These are phyloP conservation scores for Pleurotus salmoneostramineus DNA, from an alignment of 768 basidiomycete species.

Conservation along the genomic window DNA sequence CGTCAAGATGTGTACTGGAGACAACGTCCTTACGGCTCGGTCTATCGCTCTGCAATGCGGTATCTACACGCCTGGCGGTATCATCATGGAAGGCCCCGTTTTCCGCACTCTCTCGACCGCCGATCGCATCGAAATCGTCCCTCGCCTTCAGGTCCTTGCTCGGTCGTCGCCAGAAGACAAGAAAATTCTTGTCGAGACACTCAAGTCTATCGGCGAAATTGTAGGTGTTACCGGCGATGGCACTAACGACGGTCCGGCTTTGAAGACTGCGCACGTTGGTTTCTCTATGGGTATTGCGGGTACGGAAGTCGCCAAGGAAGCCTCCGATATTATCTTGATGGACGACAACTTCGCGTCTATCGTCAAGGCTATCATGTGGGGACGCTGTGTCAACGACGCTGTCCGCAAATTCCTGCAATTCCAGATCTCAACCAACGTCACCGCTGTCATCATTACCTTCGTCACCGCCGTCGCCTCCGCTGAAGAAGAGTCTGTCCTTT, in stretches of 20 bases:
- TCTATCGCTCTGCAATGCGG: conserved; percentile 96
- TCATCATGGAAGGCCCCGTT: conserved; percentile 97
- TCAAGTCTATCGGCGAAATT: conserved; percentile 83
- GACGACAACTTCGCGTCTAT: conserved; percentile 96
- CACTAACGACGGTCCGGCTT: conserved; percentile 95
- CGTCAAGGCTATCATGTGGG: conserved; percentile 98
- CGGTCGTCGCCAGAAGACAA: conserved; percentile 98
- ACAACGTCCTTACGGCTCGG: conserved; percentile 93
- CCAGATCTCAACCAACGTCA: conserved; percentile 91
- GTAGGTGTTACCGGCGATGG: conserved; percentile 98
- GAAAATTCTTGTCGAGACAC: conserved; percentile 84
- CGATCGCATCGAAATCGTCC: conserved; percentile 80
- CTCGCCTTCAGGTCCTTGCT: conserved; percentile 92
- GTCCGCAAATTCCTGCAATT: conserved; percentile 98
- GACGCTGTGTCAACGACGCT: conserved; percentile 96
- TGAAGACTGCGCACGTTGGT: conserved; percentile 94
- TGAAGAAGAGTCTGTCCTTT: conserved; percentile 79
- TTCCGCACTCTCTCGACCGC: conserved; percentile 74
- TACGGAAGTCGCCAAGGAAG: conserved; percentile 98
- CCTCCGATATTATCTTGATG: conserved; percentile 98
- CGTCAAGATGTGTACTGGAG: conserved; percentile 99
- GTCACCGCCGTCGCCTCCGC: conserved; percentile 81
- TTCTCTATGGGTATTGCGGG: conserved; percentile 97
- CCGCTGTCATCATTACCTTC: conserved; percentile 92
- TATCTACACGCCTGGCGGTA: conserved; percentile 88